phyloP scores from a whole-genome alignment of 2,329 filamentous ascomycete genomes.

The Pseudopithomyces chartarum region DNA sequence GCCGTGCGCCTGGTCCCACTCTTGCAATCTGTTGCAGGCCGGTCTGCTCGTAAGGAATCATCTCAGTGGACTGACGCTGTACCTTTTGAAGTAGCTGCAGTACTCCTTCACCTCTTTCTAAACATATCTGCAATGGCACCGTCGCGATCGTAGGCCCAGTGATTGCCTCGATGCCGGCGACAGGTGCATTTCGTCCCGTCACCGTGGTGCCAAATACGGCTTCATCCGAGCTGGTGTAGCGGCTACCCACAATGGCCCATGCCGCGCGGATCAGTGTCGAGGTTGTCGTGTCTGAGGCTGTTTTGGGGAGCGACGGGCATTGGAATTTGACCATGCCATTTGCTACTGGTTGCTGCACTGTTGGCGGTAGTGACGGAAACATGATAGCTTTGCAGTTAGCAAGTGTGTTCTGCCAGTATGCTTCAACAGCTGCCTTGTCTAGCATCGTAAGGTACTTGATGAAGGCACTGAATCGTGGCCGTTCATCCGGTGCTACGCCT shows the following conservation, averaged over 20 bases:
- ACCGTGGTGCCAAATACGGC: background rate
- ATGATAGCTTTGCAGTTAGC: too few relatives aligned
- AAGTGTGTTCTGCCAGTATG: too few relatives aligned
- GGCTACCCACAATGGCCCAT: background rate
- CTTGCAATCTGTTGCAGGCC: background rate
- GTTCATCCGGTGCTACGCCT: too few relatives aligned
- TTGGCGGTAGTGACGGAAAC: too few relatives aligned
- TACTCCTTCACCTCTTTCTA: background rate
- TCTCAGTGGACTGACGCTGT: background rate
- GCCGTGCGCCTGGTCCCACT: background rate
- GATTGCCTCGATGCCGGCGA: background rate
- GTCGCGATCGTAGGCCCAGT: background rate
- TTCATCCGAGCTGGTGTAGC: background rate
- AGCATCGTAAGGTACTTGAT: too few relatives aligned
- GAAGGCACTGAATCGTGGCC: too few relatives aligned
- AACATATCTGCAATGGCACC: background rate
- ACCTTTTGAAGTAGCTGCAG: too few relatives aligned
- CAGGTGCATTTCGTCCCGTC: background rate
- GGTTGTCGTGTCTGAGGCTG: background rate
- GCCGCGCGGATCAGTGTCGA: background rate
- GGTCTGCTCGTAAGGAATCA: background rate
- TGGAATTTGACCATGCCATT: too few relatives aligned
- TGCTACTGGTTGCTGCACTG: too few relatives aligned
- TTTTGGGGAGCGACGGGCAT: background rate
- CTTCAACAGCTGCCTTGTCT: too few relatives aligned